A percentile compares a stretch with the other conserved stretches of the same genome.
Evolutionary conservation across 2,329 filamentous ascomycete genomes (phyloP).

Genomic region (Aspergillus costaricaensis): DNA sequence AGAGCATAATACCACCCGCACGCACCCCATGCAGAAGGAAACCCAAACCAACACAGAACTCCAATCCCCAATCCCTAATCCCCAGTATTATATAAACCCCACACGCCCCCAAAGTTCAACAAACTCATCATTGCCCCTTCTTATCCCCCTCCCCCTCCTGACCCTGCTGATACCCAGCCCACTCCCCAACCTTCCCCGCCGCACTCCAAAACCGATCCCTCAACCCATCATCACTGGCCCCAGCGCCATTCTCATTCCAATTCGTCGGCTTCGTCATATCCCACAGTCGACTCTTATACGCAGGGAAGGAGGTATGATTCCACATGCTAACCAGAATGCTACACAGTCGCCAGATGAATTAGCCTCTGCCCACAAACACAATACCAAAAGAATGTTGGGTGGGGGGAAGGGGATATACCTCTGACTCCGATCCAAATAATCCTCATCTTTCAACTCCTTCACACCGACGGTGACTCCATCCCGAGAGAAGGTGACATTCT

Average conservation of each 20-base stretch:
- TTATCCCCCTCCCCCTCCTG: not conserved
- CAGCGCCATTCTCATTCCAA: not conserved
- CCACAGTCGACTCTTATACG: conserved; percentile 49
- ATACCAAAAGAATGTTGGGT: no score
- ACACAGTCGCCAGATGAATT: no score
- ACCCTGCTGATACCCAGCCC: conserved; percentile 2
- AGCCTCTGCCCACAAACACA: no score
- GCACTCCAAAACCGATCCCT: conserved; percentile 15
- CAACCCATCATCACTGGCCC: conserved; percentile 23
- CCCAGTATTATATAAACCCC: no score
- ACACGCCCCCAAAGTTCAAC: no score
- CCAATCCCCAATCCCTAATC: no score
- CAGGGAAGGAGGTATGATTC: conserved; percentile 51
- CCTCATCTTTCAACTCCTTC: conserved; percentile 59
- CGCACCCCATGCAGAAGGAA: no score
- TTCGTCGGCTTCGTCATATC: conserved; percentile 30
- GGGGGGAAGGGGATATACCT: conserved; percentile 42
- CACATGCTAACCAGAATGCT: conserved; percentile 53
- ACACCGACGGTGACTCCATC: conserved; percentile 64
- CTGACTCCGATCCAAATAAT: conserved; percentile 62
- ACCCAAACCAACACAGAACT: no score
- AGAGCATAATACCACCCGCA: not conserved
- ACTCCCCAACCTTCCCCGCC: conserved; percentile 3
- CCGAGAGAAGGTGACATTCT: conserved; percentile 61
- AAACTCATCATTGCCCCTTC: not conserved